phyloP scores from a whole-genome alignment of 140 eudicot species.

The Oenanthe javanica region DNA sequence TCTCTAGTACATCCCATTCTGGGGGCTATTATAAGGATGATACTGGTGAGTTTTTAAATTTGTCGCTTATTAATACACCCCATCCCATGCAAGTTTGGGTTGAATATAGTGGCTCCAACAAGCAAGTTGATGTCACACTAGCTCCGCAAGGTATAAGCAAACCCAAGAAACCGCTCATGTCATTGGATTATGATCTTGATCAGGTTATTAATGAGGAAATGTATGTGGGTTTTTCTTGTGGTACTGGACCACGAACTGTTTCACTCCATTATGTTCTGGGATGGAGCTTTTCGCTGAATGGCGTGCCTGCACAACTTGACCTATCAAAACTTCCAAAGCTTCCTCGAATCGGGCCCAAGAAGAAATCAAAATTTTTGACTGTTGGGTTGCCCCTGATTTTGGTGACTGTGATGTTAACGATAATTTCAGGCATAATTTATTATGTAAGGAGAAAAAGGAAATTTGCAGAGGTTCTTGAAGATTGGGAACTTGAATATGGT shows the following conservation, averaged over 20 bases:
- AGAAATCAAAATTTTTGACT: too few species aligned
- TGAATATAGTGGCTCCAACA: not conserved
- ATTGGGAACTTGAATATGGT: not conserved
- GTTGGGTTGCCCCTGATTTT: not conserved
- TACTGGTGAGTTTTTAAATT: not conserved
- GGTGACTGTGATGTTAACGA: not conserved
- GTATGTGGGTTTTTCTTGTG: not conserved
- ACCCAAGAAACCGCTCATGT: not conserved
- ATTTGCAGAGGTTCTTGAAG: not conserved
- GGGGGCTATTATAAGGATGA: not conserved
- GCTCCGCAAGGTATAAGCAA: not conserved
- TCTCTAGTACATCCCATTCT: not conserved
- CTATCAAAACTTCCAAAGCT: not conserved
- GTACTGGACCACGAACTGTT: not conserved
- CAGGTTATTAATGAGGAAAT: not conserved
- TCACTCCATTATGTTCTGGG: not conserved
- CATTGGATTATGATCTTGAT: not conserved
- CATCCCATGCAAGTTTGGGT: not conserved
- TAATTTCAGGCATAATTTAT: not conserved
- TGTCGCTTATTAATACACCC: not conserved
- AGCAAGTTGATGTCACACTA: not conserved
- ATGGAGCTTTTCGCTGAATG: not conserved
- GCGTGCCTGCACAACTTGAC: not conserved
- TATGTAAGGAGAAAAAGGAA: not conserved
- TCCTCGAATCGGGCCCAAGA: not conserved